phyloP scores from a whole-genome alignment of 192 early-diverging fungal species.

The Mycoemilia scoparia region DNA sequence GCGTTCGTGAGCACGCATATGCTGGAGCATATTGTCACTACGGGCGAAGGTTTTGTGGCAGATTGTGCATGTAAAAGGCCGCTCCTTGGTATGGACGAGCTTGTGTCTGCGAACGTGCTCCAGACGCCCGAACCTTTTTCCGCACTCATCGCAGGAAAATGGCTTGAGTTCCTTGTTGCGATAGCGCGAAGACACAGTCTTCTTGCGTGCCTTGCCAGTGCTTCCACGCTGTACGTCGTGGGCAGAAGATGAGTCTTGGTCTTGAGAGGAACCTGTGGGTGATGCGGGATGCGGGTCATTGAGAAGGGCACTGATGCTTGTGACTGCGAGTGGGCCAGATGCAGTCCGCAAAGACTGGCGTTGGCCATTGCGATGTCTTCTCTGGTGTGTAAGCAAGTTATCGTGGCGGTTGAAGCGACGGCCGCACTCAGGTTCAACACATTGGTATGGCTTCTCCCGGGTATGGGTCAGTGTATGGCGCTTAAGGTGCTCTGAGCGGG shows the following conservation, averaged over 20 bases:
- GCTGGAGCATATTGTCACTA: conserved; percentile 67
- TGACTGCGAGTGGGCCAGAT: conserved; percentile 4
- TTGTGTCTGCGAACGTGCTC: conserved; percentile 31
- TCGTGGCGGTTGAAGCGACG: conserved; percentile 75
- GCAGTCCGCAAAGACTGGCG: no score
- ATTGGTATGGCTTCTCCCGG: conserved; percentile 68
- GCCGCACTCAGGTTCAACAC: conserved; percentile 44
- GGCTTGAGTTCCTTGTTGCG: conserved; percentile 21
- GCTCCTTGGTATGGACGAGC: conserved; percentile 35
- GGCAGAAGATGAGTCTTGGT: not conserved
- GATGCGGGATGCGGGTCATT: conserved; percentile 3
- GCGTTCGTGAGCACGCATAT: conserved; percentile 48
- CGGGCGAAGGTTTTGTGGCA: conserved; percentile 48
- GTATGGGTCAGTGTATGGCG: conserved; percentile 80
- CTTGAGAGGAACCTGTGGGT: conserved; percentile 8
- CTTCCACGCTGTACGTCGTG: not conserved
- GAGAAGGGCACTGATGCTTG: conserved; percentile 13
- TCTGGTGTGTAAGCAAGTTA: conserved; percentile 32
- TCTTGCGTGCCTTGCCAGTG: not conserved
- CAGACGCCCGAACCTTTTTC: conserved; percentile 32
- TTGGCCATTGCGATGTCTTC: no score
- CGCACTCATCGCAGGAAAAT: conserved; percentile 31
- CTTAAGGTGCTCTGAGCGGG: conserved; percentile 66
- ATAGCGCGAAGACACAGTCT: not conserved
- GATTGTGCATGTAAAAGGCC: conserved; percentile 45